Evolutionary conservation across 441 rosid species (phyloP).

Genomic region (Kokia cookei): DNA sequence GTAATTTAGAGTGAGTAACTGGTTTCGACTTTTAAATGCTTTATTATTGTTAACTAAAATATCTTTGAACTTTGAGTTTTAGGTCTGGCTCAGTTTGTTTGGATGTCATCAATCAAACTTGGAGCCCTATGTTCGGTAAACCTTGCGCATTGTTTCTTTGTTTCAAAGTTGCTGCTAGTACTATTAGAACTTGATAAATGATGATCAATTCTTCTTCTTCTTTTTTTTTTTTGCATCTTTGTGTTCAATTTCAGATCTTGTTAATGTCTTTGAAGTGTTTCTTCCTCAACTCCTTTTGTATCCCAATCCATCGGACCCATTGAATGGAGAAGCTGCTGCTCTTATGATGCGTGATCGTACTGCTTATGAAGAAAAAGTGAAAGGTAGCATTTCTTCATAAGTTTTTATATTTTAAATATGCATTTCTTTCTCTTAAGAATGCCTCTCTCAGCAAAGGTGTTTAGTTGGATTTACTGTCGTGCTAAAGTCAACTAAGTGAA

Average conservation of each 20-base stretch:
- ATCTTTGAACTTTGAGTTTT: slow-evolving; percentile 19
- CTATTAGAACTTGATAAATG: slow-evolving; percentile 12
- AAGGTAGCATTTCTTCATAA: slow-evolving; percentile 40
- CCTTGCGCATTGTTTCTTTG: not conserved
- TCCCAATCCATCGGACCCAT: slow-evolving; percentile 90
- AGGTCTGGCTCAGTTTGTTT: slow-evolving; percentile 96
- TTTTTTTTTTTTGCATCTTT: not conserved
- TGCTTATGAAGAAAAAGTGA: slow-evolving; percentile 74
- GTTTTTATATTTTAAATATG: not conserved
- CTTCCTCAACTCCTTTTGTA: slow-evolving; percentile 95
- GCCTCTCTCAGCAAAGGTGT: not conserved
- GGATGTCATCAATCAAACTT: slow-evolving; percentile 92
- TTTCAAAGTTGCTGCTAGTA: not conserved
- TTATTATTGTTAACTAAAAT: not conserved
- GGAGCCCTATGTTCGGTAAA: slow-evolving; percentile 98
- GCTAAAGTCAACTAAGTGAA: not conserved
- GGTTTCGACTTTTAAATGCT: not conserved
- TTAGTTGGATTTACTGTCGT: not conserved
- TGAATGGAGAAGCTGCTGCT: slow-evolving; percentile 95
- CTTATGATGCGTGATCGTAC: slow-evolving; percentile 82
- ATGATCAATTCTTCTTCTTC: not conserved
- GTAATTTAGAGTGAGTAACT: not conserved
- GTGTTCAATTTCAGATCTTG: slow-evolving; percentile 52
- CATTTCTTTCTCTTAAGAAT: not conserved
- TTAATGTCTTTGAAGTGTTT: slow-evolving; percentile 90